phyloP scores from a whole-genome alignment of 208 protist genomes.

The Paratrypanosoma confusum region DNA sequence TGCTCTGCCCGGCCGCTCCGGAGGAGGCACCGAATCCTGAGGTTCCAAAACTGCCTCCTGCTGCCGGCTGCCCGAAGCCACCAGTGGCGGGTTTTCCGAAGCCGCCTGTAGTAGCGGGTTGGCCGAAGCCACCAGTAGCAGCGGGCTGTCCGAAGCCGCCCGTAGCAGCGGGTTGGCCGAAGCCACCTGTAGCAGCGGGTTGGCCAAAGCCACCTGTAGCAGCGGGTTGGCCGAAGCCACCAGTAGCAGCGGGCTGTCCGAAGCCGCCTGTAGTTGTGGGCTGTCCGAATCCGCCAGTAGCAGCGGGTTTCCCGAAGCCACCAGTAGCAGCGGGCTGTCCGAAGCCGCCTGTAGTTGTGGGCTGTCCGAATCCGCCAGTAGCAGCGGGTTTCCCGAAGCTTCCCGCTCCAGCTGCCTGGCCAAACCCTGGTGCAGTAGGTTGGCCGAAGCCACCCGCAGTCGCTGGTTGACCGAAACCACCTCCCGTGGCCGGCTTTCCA shows the following conservation, averaged over 20 bases:
- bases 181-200: not conserved
- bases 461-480: no score
- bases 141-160: constrained; percentile 1
- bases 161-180: not conserved
- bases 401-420: not conserved
- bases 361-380: constrained; percentile 8
- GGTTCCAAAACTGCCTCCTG: constrained; percentile 1
- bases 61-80: constrained; percentile 2
- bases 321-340: constrained; percentile 5
- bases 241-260: constrained; percentile 9
- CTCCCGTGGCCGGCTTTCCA: no score
- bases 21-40: constrained; percentile 1
- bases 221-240: constrained; percentile 6
- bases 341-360: constrained; percentile 1
- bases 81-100: constrained; percentile 25
- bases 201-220: not conserved
- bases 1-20: constrained; percentile 1
- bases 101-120: constrained; percentile 13
- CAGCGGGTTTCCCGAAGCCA: constrained; percentile 19
- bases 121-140: constrained; percentile 19
- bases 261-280: constrained; percentile 6
- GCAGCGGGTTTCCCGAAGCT: constrained; percentile 5
- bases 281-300: constrained; percentile 4
- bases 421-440: constrained; percentile 11
- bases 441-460: no score